Evolutionary conservation across 2,329 filamentous ascomycete species (phyloP), one percentile per base, ranked within the genome.

Genomic region (Microsporum canis): DNA sequence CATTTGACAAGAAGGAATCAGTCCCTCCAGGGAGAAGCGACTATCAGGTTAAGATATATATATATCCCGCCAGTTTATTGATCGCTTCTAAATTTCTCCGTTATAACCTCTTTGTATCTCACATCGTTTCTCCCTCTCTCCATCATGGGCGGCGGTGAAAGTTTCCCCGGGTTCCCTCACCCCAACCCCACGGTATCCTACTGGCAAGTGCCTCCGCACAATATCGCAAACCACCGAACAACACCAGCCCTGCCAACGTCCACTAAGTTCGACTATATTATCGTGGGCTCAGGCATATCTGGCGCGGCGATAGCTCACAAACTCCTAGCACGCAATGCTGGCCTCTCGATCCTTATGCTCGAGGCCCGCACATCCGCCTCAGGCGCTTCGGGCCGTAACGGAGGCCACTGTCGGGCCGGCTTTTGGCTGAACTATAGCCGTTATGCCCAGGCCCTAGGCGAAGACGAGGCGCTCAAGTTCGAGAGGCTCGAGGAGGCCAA

Each of bases 381-480:
- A 23, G 45, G 45, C 45, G 45, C 45, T 51, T 51, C 45, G 27
- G 45, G 45, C 45, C 45, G 45, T 33, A 51, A 51, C 45, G 45
- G 45, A 51, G 45, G 45, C 45, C 45, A 51, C 45, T 51, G 45
- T 51, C 45, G 45, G 45, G 45, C 45, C 8, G 45, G 45, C 5
- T 51, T 51, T 14, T 51, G 45, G 45, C 23, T 51, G 10, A 51
- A 51, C 45, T 51, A 51, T n/a, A 29, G 45, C 29, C 45, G 45
- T 33, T 51, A 51, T 33, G 45, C 23, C 45, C 45, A 51, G 45
- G 29, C 45, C 23, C 45, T 51, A 14, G 45, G 45, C 45, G 45
- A 51, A 33, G 45, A 51, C 45, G 45, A 51, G 45, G 45, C 45
- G 45, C 45, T 51, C 45, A 51, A 51, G 45, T 51, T 51, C 45